Conservation (phyloP, 257 asterid genomes). For the Craterostigma plantagineum region DNA sequence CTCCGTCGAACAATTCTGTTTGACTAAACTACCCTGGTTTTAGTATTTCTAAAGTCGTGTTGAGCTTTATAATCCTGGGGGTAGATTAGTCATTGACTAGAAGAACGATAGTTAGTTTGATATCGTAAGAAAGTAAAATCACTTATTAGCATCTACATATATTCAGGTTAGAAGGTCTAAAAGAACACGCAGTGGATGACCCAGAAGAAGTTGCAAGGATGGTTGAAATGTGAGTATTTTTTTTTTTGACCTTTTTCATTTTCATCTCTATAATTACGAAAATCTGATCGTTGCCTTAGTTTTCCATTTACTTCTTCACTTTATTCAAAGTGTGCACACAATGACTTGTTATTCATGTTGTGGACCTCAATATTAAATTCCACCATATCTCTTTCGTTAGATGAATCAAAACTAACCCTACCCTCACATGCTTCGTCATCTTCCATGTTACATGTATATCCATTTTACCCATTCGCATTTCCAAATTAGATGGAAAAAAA, state of each 20-base stretch:
- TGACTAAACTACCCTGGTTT: no score
- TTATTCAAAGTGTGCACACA: no score
- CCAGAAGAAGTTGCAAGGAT: constrained; percentile 73
- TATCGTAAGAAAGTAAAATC: no score
- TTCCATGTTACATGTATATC: neutral
- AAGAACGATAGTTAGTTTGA: no score
- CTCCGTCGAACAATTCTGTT: no score
- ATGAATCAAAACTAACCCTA: constrained; percentile 28
- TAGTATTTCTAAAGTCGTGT: no score
- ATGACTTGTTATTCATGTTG: constrained; percentile 5
- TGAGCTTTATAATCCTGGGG: no score
- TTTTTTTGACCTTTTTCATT: constrained; percentile 2
- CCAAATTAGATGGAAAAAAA: no score
- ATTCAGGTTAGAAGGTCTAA: constrained; percentile 44
- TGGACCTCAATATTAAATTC: constrained; percentile 33
- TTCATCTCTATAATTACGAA: no score
- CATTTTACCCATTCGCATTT: no score
- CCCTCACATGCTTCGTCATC: constrained; percentile 12
- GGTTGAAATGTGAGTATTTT: constrained; percentile 63
- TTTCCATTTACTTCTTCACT: constrained; percentile 8
- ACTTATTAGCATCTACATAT: neutral
- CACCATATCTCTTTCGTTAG: constrained; percentile 6
- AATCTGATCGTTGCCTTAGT: constrained; percentile 7
- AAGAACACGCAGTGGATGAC: constrained; percentile 64
- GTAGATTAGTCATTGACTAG: no score